Percentiles rank a stretch among this genome's conserved stretches.
phyloP scores from a whole-genome alignment of 495 filamentous ascomycete species.

The Trichoderma orchidacearum region DNA sequence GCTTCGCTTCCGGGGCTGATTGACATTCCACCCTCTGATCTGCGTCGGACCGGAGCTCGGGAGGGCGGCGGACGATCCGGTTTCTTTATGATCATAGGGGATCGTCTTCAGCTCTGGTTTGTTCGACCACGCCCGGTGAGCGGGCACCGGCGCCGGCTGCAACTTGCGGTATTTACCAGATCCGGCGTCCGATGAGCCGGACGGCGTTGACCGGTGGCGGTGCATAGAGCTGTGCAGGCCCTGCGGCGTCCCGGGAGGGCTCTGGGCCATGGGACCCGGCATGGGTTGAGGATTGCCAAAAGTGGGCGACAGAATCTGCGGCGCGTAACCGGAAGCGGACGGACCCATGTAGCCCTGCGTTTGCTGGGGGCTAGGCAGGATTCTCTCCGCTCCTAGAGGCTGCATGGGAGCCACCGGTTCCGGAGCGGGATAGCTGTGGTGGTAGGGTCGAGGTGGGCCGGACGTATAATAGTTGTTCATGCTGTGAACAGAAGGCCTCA shows the following conservation, averaged over 20 bases:
- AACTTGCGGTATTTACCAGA: constrained; percentile 29
- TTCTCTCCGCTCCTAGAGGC: background rate
- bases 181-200: constrained; percentile 2
- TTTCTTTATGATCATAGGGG: constrained; percentile 32
- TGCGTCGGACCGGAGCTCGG: constrained; percentile 30
- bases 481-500: constrained; percentile 7
- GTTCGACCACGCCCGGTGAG: constrained; percentile 24
- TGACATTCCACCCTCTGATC: constrained; percentile 32
- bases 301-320: background rate
- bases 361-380: background rate
- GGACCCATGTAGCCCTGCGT: background rate
- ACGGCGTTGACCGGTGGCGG: constrained; percentile 4
- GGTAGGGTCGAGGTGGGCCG: constrained; percentile 21
- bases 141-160: constrained; percentile 30
- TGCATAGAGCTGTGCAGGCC: background rate
- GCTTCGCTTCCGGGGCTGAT: constrained; percentile 22
- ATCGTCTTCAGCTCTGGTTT: constrained; percentile 32
- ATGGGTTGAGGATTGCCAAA: background rate
- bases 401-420: background rate
- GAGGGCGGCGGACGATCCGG: constrained; percentile 27
- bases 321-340: background rate
- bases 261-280: constrained; percentile 9
- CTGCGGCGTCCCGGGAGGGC: constrained; percentile 7
- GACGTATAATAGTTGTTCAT: constrained; percentile 23
- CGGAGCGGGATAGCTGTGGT: constrained; percentile 18